Base-by-base conservation (phyloP, 129 eudicot genomes). In the Lonicera japonica region DNA sequence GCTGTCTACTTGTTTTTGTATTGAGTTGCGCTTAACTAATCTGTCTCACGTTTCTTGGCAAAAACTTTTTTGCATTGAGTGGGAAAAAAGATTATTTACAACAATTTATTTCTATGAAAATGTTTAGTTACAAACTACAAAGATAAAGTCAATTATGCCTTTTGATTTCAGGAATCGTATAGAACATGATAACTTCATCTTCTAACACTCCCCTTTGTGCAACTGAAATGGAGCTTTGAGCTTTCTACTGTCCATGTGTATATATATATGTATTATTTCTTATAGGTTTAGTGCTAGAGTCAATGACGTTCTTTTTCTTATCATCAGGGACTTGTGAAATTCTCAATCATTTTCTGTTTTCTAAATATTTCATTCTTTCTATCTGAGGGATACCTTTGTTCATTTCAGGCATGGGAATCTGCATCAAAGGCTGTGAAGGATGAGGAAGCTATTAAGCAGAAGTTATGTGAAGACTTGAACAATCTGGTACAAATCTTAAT, bases 391-490 rank as follows among this genome's bases (percentile, higher is more conserved):
- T 72, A 11, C 39, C 63, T 38, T 24, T 68, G 56, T 62, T 50
- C 61, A 22, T 58, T 38, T 25, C 70, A 92, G 98, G 96, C 79
- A 36, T 85, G 84, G 92, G 98, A 89, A 78, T 86, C 81, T 62
- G 94, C 96, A 64, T 77, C 83, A 56, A 80, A 85, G 66, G 89
- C 61, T 58, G 95, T 92, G 53, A 73, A 87, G 80, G 98, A 92
- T 41, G 98, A 92, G 82, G 98, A 92, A 79, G 89, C 76, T 43
- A 21, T 69, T 34, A 92, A 92, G 77, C 88, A 92, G 75, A 84
- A 76, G 80, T 80, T 92, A 69, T 92, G 98, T 65, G 95, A 92
- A 14, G 98, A 92, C 77, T 80, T 92, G 59, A 92, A 82, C 73
- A 83, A 70, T 71, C 79, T 92, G 80, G 98, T 88, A 73, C 18